phyloP scores from a whole-genome alignment of 306 rosid species.

The Quercus mongolica region DNA sequence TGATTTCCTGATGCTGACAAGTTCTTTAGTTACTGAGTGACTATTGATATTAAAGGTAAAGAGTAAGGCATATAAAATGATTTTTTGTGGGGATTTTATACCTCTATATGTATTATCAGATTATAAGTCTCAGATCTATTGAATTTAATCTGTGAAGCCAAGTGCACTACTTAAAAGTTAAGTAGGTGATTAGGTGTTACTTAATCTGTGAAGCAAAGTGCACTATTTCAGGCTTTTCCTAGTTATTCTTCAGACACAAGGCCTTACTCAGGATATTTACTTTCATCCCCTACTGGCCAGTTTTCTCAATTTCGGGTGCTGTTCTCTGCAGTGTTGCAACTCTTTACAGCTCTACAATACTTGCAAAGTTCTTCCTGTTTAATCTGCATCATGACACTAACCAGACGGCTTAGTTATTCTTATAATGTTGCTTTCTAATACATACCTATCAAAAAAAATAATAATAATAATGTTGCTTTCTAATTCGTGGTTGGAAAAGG shows the following conservation, averaged over 20 bases:
- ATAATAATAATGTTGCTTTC: background rate
- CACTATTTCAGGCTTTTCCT: too few relatives aligned
- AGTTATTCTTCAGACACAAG: background rate
- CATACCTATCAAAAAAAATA: too few relatives aligned
- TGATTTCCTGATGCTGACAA: too few relatives aligned
- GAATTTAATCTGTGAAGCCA: background rate
- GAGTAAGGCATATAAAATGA: background rate
- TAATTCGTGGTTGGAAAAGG: background rate
- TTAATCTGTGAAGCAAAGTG: background rate
- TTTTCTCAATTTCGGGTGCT: background rate
- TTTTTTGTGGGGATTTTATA: background rate
- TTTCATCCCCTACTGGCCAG: background rate
- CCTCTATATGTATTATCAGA: background rate
- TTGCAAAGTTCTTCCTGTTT: background rate
- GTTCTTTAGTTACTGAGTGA: too few relatives aligned
- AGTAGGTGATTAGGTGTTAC: background rate
- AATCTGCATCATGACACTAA: background rate
- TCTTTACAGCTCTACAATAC: background rate
- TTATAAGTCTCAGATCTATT: background rate
- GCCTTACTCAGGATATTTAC: background rate
- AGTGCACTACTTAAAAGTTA: background rate
- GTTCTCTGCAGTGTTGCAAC: background rate
- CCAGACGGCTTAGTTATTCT: background rate
- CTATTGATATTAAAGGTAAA: too few relatives aligned
- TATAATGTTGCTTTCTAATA: background rate